Conservation (phyloP, 2,329 filamentous ascomycete genomes). For the Beauveria pseudobassiana region DNA sequence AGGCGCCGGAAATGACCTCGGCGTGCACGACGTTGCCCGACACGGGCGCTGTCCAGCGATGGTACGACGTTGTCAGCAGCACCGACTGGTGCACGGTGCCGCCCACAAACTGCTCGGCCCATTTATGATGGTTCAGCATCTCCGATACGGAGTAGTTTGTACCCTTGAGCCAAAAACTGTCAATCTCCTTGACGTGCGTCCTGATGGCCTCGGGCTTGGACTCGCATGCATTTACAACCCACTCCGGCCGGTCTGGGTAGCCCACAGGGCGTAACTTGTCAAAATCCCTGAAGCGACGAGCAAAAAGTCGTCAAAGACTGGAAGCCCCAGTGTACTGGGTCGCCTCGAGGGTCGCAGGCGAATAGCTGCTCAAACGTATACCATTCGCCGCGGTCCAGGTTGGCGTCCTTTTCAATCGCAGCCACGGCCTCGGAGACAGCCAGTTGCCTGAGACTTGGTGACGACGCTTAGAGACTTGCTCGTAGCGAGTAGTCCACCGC, state of each 20-base stretch:
- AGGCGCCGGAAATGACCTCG: conserved; percentile 50
- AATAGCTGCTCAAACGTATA: conserved; percentile 16
- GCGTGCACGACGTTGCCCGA: conserved; percentile 47
- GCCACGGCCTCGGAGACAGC: conserved; percentile 15
- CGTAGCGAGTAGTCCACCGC: conserved; percentile 17
- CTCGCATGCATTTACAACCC: conserved; percentile 53
- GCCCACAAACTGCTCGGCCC: conserved; percentile 43
- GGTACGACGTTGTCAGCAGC: conserved; percentile 55
- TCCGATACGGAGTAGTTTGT: conserved; percentile 55
- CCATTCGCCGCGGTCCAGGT: conserved; percentile 6
- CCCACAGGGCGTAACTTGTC: conserved; percentile 46
- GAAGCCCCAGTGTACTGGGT: conserved; percentile 34
- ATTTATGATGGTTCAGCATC: conserved; percentile 47
- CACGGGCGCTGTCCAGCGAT: conserved; percentile 60
- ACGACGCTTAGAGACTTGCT: conserved; percentile 16
- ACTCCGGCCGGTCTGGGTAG: conserved; percentile 26
- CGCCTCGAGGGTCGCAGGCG: conserved; percentile 14
- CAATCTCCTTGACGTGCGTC: conserved; percentile 39
- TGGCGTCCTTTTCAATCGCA: conserved; percentile 16
- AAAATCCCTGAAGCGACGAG: conserved; percentile 36
- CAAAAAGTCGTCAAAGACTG: conserved; percentile 62
- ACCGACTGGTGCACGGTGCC: conserved; percentile 63
- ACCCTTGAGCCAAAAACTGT: conserved; percentile 58
- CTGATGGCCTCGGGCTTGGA: conserved; percentile 44
- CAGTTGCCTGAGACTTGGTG: conserved; percentile 13